Evolutionary conservation across 75 land plant genomes (phyloP).

Genomic region (Pinus tabuliformis): DNA sequence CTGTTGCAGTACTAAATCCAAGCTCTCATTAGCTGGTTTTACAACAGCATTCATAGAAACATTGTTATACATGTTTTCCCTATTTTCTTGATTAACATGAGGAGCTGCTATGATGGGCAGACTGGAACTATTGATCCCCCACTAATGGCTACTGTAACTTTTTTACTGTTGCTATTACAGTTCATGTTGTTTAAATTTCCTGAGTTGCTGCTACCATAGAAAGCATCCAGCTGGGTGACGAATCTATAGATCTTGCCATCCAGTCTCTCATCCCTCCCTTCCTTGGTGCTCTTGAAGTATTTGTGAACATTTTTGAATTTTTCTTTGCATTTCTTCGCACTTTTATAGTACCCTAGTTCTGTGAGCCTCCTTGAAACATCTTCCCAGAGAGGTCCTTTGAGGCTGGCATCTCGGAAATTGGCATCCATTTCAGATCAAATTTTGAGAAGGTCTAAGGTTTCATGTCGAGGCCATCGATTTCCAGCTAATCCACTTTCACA

Average conservation of each 20-base stretch:
- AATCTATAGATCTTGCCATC: constrained; percentile 25
- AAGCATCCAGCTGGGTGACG: constrained; percentile 20
- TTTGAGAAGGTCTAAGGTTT: too few relatives aligned
- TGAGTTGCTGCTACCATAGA: background rate
- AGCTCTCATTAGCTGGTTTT: too few relatives aligned
- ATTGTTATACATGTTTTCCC: background rate
- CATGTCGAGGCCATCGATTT: too few relatives aligned
- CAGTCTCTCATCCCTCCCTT: constrained; percentile 20
- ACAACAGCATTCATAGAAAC: background rate
- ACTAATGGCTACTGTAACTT: constrained; percentile 5
- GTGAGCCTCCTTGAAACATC: too few relatives aligned
- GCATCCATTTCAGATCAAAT: too few relatives aligned
- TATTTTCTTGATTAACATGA: background rate
- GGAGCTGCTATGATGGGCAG: background rate
- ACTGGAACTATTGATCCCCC: background rate
- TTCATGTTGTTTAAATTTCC: too few relatives aligned
- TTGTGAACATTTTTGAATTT: constrained; percentile 32
- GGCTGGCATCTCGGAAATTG: too few relatives aligned
- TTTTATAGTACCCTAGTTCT: too few relatives aligned
- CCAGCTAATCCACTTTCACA: too few relatives aligned
- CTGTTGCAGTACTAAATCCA: constrained; percentile 3
- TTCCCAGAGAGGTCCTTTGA: too few relatives aligned
- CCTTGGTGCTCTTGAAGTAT: constrained; percentile 27
- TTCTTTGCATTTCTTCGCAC: too few relatives aligned
- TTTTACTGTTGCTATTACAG: background rate